Evolutionary conservation across 106 monocot genomes (phyloP), one percentile per base, ranked within the genome.

Genomic region (Dioscorea zingiberensis): DNA sequence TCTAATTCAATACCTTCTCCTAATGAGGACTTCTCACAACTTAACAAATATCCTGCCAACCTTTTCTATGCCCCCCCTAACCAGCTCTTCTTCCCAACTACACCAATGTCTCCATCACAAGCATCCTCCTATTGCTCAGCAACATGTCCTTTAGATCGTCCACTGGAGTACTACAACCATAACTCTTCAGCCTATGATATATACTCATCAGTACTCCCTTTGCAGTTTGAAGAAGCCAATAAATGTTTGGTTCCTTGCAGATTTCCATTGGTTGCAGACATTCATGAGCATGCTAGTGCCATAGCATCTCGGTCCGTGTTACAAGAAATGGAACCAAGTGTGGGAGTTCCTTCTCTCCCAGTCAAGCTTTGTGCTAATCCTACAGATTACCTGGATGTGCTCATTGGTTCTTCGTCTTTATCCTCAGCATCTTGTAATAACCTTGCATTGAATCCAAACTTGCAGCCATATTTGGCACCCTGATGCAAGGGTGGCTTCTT

Each of bases 401-500:
- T 78, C 65, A 16, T 77, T 15, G 77, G 65, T 19, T 68, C 81
- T 21, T 68, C 81, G 28, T 62, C 77, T 21, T 73, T 73, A 1
- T 38, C 63, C 7, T 44, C 54, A 24, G 65, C 57, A 2, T 74
- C 73, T 4, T 48, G 38, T 28, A 55, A 51, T 51, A 51, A 51
- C 24, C 22, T 64, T 76, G 60, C 30, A 10, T 10, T 47, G 64
- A 51, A 55, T n/a, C 62, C 66, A 29, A 54, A 3, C 68, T 18
- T 75, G 55, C 68, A 59, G 32, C 51, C 65, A 49, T 59, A 23
- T 59, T 71, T 58, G 71, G 60, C 49, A 46, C 58, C 64, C 27
- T 70, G 29, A 62, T 44, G 46, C 48, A 55, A 68, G 66, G 0
- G 25, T 66, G 5, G 32, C 53, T 32, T 68, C 13, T 48, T 49